These are phyloP conservation scores for Fraxinus paxiana DNA, from an alignment of 305 asterid species.

Conservation along the genomic window DNA sequence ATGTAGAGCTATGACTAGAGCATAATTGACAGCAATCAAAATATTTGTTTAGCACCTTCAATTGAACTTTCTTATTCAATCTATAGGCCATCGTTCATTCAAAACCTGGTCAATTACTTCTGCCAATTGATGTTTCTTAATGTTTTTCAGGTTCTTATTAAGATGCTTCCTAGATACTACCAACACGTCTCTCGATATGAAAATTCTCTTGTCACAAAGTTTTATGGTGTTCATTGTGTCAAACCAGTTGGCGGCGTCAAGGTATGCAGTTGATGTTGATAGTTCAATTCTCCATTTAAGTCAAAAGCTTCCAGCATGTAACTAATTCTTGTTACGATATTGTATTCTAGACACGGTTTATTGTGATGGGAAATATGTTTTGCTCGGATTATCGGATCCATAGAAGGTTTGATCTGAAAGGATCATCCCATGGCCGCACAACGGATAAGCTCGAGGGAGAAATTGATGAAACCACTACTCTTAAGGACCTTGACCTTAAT, in stretches of 20 bases:
- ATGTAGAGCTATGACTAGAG: not conserved
- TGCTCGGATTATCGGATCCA: slow-evolving; percentile 93
- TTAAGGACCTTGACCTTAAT: slow-evolving; percentile 89
- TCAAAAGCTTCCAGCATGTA: not conserved
- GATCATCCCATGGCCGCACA: slow-evolving; percentile 93
- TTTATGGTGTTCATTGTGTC: slow-evolving; percentile 92
- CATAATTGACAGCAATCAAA: not conserved
- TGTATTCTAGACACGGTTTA: slow-evolving; percentile 67
- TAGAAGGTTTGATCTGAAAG: slow-evolving; percentile 87
- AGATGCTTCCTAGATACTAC: slow-evolving; percentile 89
- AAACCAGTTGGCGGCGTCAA: slow-evolving; percentile 93
- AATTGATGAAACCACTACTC: slow-evolving; percentile 92
- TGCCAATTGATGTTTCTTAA: slow-evolving; percentile 23
- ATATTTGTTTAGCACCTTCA: not conserved
- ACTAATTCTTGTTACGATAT: slow-evolving; percentile 16
- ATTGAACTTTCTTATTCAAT: slow-evolving; percentile 15
- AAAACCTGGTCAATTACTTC: slow-evolving; percentile 16
- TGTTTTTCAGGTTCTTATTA: slow-evolving; percentile 73
- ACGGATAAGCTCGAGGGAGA: slow-evolving; percentile 70
- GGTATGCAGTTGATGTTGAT: slow-evolving; percentile 39
- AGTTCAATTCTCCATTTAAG: not conserved
- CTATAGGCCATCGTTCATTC: not conserved
- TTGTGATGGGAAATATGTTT: slow-evolving; percentile 97
- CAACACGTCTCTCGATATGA: slow-evolving; percentile 75
- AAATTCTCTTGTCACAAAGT: slow-evolving; percentile 82